These are phyloP conservation scores for Cystofilobasidium bisporidii DNA, from an alignment of 768 basidiomycete species.

Conservation along the genomic window DNA sequence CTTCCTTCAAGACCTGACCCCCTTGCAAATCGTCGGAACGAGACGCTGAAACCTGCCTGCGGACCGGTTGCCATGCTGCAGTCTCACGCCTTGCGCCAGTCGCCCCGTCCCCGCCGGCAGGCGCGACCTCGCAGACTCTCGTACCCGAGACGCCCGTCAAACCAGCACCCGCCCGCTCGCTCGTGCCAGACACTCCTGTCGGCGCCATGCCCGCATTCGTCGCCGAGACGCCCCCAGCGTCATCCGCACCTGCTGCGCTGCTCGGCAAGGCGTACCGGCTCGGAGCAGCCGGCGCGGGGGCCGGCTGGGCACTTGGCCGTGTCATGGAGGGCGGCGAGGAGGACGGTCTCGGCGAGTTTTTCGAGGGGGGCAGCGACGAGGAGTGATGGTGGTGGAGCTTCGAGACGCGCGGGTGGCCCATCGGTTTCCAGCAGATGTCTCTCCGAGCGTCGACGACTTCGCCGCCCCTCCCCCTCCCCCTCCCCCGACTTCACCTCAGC, in stretches of 20 bases:
- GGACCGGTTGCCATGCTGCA: neutral
- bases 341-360: neutral
- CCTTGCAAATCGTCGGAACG: too few species aligned
- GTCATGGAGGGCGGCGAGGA: neutral
- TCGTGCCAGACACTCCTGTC: neutral
- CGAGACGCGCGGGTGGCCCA: too few species aligned
- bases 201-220: neutral
- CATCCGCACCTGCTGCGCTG: neutral
- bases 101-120: neutral
- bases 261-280: neutral
- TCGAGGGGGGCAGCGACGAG: neutral
- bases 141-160: slow-evolving; percentile 8
- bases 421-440: too few species aligned
- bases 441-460: too few species aligned
- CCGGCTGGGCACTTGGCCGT: neutral
- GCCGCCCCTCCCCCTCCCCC: too few species aligned
- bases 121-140: neutral
- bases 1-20: too few species aligned
- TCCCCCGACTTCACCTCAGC: too few species aligned
- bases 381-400: too few species aligned
- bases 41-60: too few species aligned
- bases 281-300: neutral
- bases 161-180: neutral
- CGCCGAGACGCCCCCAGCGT: neutral
- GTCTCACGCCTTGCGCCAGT: neutral